A percentile compares a stretch with the other conserved stretches of the same genome.
These are phyloP conservation scores for Botrytis cinerea DNA, from an alignment of 2,329 filamentous ascomycete species.

Conservation along the genomic window DNA sequence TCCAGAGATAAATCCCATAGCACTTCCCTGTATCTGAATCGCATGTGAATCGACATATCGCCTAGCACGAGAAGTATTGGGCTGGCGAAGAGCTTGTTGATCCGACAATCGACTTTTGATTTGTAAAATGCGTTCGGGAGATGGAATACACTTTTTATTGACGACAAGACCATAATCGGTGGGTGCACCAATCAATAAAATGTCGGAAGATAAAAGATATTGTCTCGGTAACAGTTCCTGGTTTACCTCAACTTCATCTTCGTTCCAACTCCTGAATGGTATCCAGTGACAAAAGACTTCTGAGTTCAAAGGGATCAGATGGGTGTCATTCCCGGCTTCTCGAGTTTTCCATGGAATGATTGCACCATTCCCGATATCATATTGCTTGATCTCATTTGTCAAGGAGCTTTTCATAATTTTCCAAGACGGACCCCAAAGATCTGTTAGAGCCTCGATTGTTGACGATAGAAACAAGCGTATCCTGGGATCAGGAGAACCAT, in stretches of 20 bases:
- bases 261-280: not conserved
- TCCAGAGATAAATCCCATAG: conserved; percentile 25
- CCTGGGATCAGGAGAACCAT: not conserved
- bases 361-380: conserved; percentile 29
- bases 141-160: conserved; percentile 4
- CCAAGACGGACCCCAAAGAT: conserved; percentile 29
- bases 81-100: conserved; percentile 25
- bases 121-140: conserved; percentile 9
- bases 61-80: conserved; percentile 23
- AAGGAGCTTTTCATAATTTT: not conserved
- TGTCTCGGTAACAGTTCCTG: not conserved
- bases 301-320: not conserved
- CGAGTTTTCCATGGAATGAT: conserved; percentile 26
- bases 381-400: conserved; percentile 24
- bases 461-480: conserved; percentile 8
- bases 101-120: conserved; percentile 23
- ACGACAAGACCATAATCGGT: not conserved
- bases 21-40: conserved; percentile 25
- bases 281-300: conserved; percentile 16
- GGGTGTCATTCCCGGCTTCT: too few species aligned
- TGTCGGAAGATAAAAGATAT: not conserved
- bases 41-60: conserved; percentile 27
- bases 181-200: conserved; percentile 12
- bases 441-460: conserved; percentile 23
- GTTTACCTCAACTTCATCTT: not conserved